These are phyloP conservation scores for Rickenella mellea DNA, from an alignment of 768 basidiomycete genomes.

Conservation along the genomic window DNA sequence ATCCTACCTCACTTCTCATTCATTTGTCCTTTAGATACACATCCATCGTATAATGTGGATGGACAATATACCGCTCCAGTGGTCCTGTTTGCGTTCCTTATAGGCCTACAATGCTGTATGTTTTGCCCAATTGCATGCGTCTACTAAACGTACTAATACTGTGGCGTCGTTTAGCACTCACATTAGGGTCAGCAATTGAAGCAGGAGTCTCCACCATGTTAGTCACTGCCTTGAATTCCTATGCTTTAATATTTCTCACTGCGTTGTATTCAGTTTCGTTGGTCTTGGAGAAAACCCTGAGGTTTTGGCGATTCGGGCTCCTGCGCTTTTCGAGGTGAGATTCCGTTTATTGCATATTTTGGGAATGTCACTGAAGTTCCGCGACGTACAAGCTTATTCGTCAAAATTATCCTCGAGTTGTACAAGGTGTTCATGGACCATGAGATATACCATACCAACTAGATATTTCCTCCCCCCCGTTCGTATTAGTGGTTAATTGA, in stretches of 20 bases:
- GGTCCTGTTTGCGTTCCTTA: slow-evolving; percentile 71
- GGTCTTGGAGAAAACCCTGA: slow-evolving; percentile 80
- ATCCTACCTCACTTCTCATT: not conserved
- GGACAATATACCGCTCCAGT: slow-evolving; percentile 76
- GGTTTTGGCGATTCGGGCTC: slow-evolving; percentile 63
- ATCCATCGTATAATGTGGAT: slow-evolving; percentile 61
- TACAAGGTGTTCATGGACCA: slow-evolving; percentile 41
- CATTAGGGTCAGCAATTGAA: slow-evolving; percentile 66
- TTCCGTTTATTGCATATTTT: not conserved
- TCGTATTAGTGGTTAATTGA: too few relatives aligned
- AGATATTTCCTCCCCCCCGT: too few relatives aligned
- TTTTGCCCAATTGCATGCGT: slow-evolving; percentile 12
- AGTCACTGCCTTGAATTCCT: slow-evolving; percentile 10
- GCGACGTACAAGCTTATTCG: slow-evolving; percentile 48
- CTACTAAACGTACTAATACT: not conserved
- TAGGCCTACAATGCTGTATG: slow-evolving; percentile 66
- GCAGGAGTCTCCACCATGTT: slow-evolving; percentile 85
- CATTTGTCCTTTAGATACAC: slow-evolving; percentile 38
- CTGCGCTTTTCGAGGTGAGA: slow-evolving; percentile 54
- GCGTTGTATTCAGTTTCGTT: slow-evolving; percentile 46
- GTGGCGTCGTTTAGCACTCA: slow-evolving; percentile 36
- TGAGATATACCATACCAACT: too few relatives aligned
- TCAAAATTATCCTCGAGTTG: slow-evolving; percentile 59
- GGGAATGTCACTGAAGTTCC: slow-evolving; percentile 1
- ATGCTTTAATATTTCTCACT: not conserved